Evolutionary conservation across 1,284 basidiomycete genomes (phyloP), one percentile per base, ranked within the genome.

Genomic region (Fomes fomentarius): DNA sequence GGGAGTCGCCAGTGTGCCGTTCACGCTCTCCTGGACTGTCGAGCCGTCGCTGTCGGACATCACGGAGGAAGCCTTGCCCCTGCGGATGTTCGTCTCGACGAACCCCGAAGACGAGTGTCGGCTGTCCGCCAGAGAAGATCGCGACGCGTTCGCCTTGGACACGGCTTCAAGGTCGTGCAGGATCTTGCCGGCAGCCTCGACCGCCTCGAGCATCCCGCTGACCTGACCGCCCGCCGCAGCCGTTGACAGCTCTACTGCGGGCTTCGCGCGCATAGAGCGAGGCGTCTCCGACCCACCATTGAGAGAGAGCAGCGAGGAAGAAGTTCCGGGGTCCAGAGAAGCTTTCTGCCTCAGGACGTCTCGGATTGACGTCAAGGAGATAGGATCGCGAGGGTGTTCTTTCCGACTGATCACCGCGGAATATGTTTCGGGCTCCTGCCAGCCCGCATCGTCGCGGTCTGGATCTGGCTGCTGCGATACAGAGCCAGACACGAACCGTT

Each of bases 381-480:
- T 76, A 0, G 78, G 73, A 60, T 89, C 86, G 25, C 79, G 76
- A 0, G 83, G 79, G 61, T 86, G 79, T 54, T 85, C 83, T 63
- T 84, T 86, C 14, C 87, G 73, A 30, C 75, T 78, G 54, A 88
- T 81, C 10, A 82, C 75, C 0, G 84, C 77, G 2, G 82, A 83
- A 60, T 77, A 85, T 4, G 75, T 60, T 60, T 89, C 87, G 0
- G 81, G 76, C 56, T 84, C 82, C 51, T 83, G 76, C 84, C 84
- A 87, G 1, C 80, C 73, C 1, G 74, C 73, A 52, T 76, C 78
- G 38, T 85, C 84, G 40, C 75, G 67, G 62, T 87, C 85, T 2
- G 84, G 85, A 65, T 87, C 83, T 4, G 68, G 74, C 4, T 74
- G 74, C 22, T 75, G 73, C 4, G 62, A 54, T 2, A 75, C 68